Evolutionary conservation across 129 eudicot genomes (phyloP).

Genomic region (Helianthus tuberosus): DNA sequence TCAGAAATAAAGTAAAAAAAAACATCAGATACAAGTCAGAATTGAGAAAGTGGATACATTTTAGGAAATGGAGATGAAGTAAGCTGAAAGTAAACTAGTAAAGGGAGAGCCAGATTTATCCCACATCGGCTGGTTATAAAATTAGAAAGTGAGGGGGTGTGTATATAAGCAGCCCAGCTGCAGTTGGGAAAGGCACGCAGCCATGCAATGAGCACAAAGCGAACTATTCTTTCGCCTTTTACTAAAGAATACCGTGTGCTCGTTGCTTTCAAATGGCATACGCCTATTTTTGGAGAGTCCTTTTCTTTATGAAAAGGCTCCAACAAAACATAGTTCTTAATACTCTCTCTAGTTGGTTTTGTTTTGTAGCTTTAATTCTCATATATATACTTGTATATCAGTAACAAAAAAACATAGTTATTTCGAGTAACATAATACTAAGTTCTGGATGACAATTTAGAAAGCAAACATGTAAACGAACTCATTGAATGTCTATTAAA

Average conservation of each 20-base stretch:
- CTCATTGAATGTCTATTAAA: too few species aligned
- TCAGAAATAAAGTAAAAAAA: background rate
- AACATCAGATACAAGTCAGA: background rate
- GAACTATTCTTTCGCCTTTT: conserved; percentile 98
- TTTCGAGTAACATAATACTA: too few species aligned
- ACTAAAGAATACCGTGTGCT: conserved; percentile 93
- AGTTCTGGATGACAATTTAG: too few species aligned
- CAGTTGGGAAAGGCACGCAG: conserved; percentile 31
- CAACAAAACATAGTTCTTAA: too few species aligned
- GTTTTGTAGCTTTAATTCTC: too few species aligned
- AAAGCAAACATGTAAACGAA: too few species aligned
- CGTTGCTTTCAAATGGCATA: background rate
- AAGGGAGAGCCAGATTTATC: background rate
- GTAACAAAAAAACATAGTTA: too few species aligned
- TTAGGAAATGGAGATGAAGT: background rate
- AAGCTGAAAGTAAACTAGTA: too few species aligned
- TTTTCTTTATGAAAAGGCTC: too few species aligned
- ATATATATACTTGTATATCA: too few species aligned
- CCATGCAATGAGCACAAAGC: conserved; percentile 72
- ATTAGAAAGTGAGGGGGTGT: background rate
- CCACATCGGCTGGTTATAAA: conserved; percentile 2
- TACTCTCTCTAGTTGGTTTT: too few species aligned
- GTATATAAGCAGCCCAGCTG: background rate
- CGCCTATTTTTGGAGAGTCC: too few species aligned
- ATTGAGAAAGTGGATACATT: background rate